Percentiles rank a stretch among this genome's conserved stretches.
These are phyloP conservation scores for Thozetella sp. DNA, from an alignment of 495 filamentous ascomycete species.

Conservation along the genomic window DNA sequence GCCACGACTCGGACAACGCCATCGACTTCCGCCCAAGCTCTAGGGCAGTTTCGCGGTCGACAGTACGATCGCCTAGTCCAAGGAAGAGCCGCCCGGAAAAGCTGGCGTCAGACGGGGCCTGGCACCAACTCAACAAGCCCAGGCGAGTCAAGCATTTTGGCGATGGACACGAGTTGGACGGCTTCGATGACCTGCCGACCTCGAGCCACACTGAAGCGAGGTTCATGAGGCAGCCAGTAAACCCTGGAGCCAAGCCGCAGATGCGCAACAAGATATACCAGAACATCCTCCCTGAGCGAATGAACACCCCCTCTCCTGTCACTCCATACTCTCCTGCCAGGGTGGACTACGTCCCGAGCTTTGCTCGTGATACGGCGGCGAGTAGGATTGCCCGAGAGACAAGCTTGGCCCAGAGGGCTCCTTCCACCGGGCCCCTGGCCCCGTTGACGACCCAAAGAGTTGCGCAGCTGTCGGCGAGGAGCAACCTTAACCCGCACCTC, in stretches of 20 bases:
- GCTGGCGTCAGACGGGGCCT: slow-evolving; percentile 36
- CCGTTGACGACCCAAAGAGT: slow-evolving; percentile 79
- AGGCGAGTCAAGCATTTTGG: slow-evolving; percentile 79
- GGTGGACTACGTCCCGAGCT: slow-evolving; percentile 68
- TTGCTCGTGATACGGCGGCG: slow-evolving; percentile 92
- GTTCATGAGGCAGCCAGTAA: slow-evolving; percentile 78
- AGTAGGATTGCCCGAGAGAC: slow-evolving; percentile 89
- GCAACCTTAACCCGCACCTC: slow-evolving; percentile 30
- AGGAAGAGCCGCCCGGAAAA: slow-evolving; percentile 40
- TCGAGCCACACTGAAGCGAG: slow-evolving; percentile 79
- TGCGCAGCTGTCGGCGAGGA: slow-evolving; percentile 65
- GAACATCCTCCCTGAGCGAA: slow-evolving; percentile 49
- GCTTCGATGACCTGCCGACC: slow-evolving; percentile 93
- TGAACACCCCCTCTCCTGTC: slow-evolving; percentile 55
- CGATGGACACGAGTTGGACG: slow-evolving; percentile 88
- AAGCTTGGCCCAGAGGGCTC: slow-evolving; percentile 63
- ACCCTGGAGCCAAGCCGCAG: slow-evolving; percentile 67
- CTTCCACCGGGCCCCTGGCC: slow-evolving; percentile 54
- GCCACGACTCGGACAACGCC: slow-evolving; percentile 70
- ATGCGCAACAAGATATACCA: slow-evolving; percentile 63
- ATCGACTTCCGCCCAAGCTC: slow-evolving; percentile 57
- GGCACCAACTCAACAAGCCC: slow-evolving; percentile 70
- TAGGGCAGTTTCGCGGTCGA: slow-evolving; percentile 54
- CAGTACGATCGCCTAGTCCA: slow-evolving; percentile 59
- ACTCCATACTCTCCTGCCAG: slow-evolving; percentile 57